phyloP scores from a whole-genome alignment of 805 yeast species.

The Cyberlindnera xishuangbannaensis region DNA sequence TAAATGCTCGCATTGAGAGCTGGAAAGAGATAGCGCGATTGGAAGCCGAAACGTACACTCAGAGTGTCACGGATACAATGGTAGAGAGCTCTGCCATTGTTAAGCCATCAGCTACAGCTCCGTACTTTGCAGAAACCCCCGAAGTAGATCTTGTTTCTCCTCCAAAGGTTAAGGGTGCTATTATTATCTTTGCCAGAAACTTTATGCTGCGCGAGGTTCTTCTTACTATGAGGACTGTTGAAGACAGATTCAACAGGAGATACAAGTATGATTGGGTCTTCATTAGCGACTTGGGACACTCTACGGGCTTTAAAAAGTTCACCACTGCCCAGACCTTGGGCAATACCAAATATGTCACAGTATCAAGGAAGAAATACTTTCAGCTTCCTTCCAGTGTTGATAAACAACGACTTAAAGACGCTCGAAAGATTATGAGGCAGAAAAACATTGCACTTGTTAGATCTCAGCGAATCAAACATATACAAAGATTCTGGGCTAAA shows the following conservation, averaged over 20 bases:
- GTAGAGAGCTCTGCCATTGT: too few species aligned
- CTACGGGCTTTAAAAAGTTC: constrained; percentile 41
- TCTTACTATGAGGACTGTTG: constrained; percentile 54
- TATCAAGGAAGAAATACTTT: constrained; percentile 46
- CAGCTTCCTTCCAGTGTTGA: constrained; percentile 24
- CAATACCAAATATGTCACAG: constrained; percentile 49
- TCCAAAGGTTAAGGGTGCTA: constrained; percentile 46
- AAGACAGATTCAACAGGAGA: constrained; percentile 56
- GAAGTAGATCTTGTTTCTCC: too few species aligned
- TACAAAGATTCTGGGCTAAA: constrained; percentile 42
- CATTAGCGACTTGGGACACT: constrained; percentile 57
- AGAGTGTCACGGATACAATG: too few species aligned
- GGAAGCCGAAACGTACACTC: constrained; percentile 4
- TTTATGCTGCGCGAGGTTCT: constrained; percentile 49
- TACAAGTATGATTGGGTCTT: constrained; percentile 74
- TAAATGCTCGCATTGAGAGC: constrained; percentile 13
- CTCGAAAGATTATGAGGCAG: constrained; percentile 35
- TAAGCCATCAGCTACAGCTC: too few species aligned
- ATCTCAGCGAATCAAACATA: constrained; percentile 52
- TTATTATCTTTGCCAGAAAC: constrained; percentile 65
- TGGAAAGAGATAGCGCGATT: constrained; percentile 6
- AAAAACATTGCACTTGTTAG: constrained; percentile 46
- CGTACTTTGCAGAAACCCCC: too few species aligned
- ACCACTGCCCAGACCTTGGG: constrained; percentile 48
- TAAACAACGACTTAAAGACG: constrained; percentile 10